These are phyloP conservation scores for Dendrocalamus latiflorus DNA, from an alignment of 202 grass and related monocot genomes.

Conservation along the genomic window DNA sequence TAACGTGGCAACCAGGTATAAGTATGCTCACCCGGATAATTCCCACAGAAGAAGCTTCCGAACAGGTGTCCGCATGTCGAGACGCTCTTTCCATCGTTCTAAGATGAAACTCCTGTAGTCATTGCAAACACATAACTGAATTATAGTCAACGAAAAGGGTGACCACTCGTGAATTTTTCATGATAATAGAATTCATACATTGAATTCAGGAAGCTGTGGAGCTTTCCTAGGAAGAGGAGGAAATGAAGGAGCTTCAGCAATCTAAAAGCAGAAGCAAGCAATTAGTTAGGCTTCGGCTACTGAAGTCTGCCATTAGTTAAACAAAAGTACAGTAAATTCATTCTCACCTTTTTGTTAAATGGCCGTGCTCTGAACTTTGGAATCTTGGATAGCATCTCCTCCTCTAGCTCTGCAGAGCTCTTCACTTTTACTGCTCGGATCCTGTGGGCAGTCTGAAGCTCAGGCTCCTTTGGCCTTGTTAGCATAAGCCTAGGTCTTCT, in stretches of 20 bases:
- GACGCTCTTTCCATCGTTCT: constrained; percentile 82
- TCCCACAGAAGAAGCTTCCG: constrained; percentile 50
- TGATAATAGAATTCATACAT: constrained; percentile 36
- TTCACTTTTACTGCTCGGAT: constrained; percentile 76
- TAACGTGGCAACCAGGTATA: neutral
- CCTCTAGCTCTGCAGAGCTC: constrained; percentile 78
- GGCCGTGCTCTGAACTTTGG: constrained; percentile 97
- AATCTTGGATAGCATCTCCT: constrained; percentile 91
- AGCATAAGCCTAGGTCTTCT: constrained; percentile 64
- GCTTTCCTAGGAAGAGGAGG: constrained; percentile 60
- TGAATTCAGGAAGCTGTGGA: constrained; percentile 59
- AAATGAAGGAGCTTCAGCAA: constrained; percentile 65
- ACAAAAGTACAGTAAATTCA: neutral
- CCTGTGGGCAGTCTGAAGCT: constrained; percentile 73
- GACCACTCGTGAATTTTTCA: constrained; percentile 9
- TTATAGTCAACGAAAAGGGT: neutral
- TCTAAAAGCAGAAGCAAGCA: constrained; percentile 42
- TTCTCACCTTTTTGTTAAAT: constrained; percentile 79
- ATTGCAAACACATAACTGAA: constrained; percentile 10
- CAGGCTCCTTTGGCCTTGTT: constrained; percentile 90
- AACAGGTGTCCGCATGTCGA: constrained; percentile 50
- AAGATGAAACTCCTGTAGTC: constrained; percentile 70
- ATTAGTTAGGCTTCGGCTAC: neutral
- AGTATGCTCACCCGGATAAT: constrained; percentile 44
- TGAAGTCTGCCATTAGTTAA: constrained; percentile 1